Conservation (phyloP, 1,139 yeast genomes). For the Candida glucosophila region DNA sequence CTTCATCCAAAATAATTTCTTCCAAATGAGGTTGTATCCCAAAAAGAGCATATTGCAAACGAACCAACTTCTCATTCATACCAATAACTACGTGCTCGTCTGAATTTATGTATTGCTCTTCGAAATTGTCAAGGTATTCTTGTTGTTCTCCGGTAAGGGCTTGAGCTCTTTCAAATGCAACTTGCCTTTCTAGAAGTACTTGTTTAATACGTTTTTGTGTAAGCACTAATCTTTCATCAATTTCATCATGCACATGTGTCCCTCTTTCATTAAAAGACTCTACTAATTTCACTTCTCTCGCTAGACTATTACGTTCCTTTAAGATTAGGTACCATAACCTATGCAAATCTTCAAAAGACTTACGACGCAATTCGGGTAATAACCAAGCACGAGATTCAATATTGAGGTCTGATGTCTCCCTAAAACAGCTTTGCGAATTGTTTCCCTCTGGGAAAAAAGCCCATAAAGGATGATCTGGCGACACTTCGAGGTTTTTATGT, state of each 20-base stretch:
- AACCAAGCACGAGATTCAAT: conserved; percentile 73
- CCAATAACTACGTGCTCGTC: conserved; percentile 49
- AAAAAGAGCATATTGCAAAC: conserved; percentile 74
- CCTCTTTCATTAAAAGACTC: conserved; percentile 20
- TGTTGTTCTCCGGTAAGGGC: conserved; percentile 37
- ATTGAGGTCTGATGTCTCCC: conserved; percentile 51
- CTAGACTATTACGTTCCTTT: conserved; percentile 72
- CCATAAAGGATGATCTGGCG: conserved; percentile 92
- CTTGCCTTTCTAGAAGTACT: conserved; percentile 80
- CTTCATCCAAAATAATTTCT: conserved; percentile 39
- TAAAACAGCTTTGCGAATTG: conserved; percentile 41
- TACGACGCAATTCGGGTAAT: conserved; percentile 80
- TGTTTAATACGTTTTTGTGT: conserved; percentile 62
- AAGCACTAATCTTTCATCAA: conserved; percentile 29
- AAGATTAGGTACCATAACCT: conserved; percentile 81
- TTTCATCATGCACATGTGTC: conserved; percentile 16
- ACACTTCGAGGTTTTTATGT: conserved; percentile 59
- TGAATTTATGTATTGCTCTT: conserved; percentile 47
- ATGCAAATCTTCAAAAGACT: conserved; percentile 87
- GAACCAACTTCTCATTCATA: conserved; percentile 59
- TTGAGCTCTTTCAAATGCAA: conserved; percentile 58
- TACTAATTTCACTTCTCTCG: conserved; percentile 58
- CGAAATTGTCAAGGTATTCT: conserved; percentile 49
- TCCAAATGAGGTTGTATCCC: conserved; percentile 54
- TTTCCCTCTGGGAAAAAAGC: conserved; percentile 67